Conservation (phyloP, 2,329 filamentous ascomycete genomes). For the Fusarium clavum region DNA sequence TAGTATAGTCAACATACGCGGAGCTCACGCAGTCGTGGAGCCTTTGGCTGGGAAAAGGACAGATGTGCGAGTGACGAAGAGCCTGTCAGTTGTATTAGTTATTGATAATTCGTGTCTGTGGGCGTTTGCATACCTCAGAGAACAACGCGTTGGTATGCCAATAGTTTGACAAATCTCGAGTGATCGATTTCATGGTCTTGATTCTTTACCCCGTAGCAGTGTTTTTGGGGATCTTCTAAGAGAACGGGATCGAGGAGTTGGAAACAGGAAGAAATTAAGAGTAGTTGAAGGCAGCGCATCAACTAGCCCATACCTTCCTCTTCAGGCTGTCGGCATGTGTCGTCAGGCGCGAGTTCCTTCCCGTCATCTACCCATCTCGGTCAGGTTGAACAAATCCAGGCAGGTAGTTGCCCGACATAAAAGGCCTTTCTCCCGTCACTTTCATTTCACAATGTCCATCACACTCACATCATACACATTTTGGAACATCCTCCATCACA, state of each 20-base stretch:
- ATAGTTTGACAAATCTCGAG: not conserved
- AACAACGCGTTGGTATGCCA: not conserved
- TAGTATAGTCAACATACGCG: not conserved
- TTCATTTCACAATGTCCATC: not conserved
- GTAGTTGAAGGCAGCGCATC: not conserved
- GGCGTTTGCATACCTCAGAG: not conserved
- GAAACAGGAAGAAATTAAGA: not conserved
- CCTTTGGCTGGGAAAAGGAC: not conserved
- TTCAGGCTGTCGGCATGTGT: not conserved
- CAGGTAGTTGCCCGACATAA: not conserved
- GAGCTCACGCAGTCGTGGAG: not conserved
- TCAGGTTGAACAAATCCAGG: not conserved
- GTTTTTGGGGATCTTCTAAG: not conserved
- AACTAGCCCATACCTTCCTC: not conserved
- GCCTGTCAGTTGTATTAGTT: not conserved
- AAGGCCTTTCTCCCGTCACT: not conserved
- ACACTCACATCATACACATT: not conserved
- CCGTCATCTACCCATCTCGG: not conserved
- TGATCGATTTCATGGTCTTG: not conserved
- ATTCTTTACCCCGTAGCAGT: not conserved
- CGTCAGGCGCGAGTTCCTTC: not conserved
- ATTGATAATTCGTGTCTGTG: not conserved
- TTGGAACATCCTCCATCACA: not conserved
- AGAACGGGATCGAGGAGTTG: not conserved
- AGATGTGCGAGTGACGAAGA: not conserved